Base-by-base conservation (phyloP, 73 alveolate species). In the Paramecium tetraurelia region DNA sequence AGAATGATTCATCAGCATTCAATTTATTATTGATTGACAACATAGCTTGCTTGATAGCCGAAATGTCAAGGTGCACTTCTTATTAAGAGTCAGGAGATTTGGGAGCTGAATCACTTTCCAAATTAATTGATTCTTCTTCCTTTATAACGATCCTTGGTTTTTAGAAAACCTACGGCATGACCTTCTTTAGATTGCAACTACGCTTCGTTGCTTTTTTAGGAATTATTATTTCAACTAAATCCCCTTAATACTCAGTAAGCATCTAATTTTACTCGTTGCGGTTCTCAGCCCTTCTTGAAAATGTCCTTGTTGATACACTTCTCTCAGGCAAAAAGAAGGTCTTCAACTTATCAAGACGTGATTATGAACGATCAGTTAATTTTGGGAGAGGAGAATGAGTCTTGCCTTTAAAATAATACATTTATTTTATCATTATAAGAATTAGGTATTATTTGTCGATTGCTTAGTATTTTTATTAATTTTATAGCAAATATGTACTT, bases 361-460 rank as follows among this genome's bases (percentile, higher is more conserved):
- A 75, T 33, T 75, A 38, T 75, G 87, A 75, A 8, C 46, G 46
- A 75, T 75, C 87, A 29, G 38, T 33, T 20, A 75, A 35, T 20
- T 41, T 75, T 41, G 87, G 87, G 5, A 75, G 59, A 41, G 84
- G 84, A 63, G 84, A 63, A 12, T 24, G 84, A 63, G 84, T 63
- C 84, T 63, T 63, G 21, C 84, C 84, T 63, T 63, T 63, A 63
- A 63, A 33, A 63, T 63, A 63, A 63, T 63, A 63, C 84, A 63
- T 63, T 63, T 22, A 63, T 63, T 11, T 63, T 63, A 33, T 63
- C 46, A 63, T 63, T 3, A 63, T 63, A 63, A 21, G 31, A 53
- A 53, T 53, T 53, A 53, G 21, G 69, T 53, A 53, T 7, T 53
- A 53, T 53, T 50, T 50, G 68, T 44, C 58, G 12, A 44, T 44